Evolutionary conservation across 78 protist genomes (phyloP), one percentile per base, ranked within the genome.

Genomic region (Polysphondylium violaceum): DNA sequence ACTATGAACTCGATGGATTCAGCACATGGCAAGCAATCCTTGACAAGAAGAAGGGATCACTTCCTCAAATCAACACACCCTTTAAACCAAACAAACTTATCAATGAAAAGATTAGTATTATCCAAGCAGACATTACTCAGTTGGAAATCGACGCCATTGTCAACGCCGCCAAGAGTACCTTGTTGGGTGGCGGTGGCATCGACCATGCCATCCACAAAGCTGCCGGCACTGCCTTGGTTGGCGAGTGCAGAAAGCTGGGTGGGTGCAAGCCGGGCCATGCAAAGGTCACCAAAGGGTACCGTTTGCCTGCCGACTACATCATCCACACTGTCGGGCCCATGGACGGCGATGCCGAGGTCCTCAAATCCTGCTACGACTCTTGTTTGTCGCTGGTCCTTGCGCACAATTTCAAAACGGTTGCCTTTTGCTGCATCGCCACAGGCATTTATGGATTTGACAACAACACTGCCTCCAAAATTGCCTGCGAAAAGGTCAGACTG

Each of bases 321-420:
- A 63, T 95, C 19, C 97, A 95, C 19, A 95, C 97, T 1, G 97
- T 95, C 19, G 97, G 97, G 0, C 97, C 97, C n/a, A 92, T 87
- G 60, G 75, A 74, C 29, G 76, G 27, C 21, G 76, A 71, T n/a
- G 40, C 78, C 2, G 63, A 68, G 7, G 21, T 71, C 14, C 58
- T 95, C n/a, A 55, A 29, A 33, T 36, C 56, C 27, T 95, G 97
- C 21, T 95, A 95, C n/a, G 58, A 38, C 19, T 56, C 83, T 12
- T 58, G 61, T 36, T 33, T 95, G 50, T 73, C 74, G 17, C 11
- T 87, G 9, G 69, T 86, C 5, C 14, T 47, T 1, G 40, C 65
- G 56, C 50, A 63, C 43, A 44, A 63, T 7, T 43, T 95, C 0
- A 17, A 58, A 17, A 27, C 95, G 0, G 63, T 94, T 38, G 96